A percentile compares a stretch with the other conserved stretches of the same genome.
phyloP scores from a whole-genome alignment of 1,139 yeast species.

The Pichia sp. region DNA sequence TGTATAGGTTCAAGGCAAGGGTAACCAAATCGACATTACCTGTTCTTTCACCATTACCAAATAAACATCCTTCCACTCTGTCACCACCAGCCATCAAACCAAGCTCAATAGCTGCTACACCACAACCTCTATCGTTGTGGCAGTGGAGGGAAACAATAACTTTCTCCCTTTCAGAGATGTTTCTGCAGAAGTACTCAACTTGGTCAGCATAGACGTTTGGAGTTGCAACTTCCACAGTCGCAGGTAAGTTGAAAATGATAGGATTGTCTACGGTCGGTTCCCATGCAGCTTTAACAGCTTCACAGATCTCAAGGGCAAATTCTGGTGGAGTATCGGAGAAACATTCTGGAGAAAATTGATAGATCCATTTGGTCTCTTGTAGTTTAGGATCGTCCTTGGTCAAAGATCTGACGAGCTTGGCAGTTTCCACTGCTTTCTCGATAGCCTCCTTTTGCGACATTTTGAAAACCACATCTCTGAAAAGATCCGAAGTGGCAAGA shows the following conservation, averaged over 20 bases:
- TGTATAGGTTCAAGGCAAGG: conserved; percentile 88
- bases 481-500: conserved; percentile 85
- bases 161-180: conserved; percentile 80
- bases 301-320: conserved; percentile 81
- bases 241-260: conserved; percentile 92
- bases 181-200: conserved; percentile 80
- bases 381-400: conserved; percentile 84
- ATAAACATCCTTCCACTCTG: conserved; percentile 95
- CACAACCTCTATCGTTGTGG: conserved; percentile 96
- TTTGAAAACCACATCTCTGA: conserved; percentile 87
- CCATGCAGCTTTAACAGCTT: conserved; percentile 95
- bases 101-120: conserved; percentile 94
- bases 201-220: conserved; percentile 97
- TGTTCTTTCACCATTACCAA: conserved; percentile 98
- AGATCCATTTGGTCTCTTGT: conserved; percentile 77
- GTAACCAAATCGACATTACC: conserved; percentile 97
- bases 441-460: conserved; percentile 79
- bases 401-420: conserved; percentile 72
- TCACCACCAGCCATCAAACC: conserved; percentile 96
- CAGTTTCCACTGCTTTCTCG: conserved; percentile 75
- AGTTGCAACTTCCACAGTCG: conserved; percentile 91
- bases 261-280: conserved; percentile 79
- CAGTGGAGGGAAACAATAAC: conserved; percentile 87
- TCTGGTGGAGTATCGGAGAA: conserved; percentile 87
- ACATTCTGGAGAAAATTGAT: conserved; percentile 93